Base-by-base conservation (phyloP, 805 yeast genomes). In the Saccharomycopsis synnaedendra region DNA sequence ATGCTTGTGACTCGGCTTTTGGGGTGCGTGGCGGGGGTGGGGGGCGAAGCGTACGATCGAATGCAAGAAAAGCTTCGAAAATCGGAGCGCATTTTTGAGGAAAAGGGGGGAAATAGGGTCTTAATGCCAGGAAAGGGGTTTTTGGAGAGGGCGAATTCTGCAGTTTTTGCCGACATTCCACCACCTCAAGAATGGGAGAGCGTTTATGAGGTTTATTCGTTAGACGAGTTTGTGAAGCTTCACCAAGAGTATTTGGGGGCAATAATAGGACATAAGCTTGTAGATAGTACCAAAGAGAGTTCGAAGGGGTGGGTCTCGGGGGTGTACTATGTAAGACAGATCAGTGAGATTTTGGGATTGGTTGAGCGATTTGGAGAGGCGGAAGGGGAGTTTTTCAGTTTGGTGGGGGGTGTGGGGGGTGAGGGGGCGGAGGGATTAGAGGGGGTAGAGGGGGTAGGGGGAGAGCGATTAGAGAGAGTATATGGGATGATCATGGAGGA, bases 191-290 rank as follows among this genome's bases (percentile, higher is more conserved):
- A 19, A 19, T 19, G 19, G 19, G 44, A 44, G 37, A 36, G 36
- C 4, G 30, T 10, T 55, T 44, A 56, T 46, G 61, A 61, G 40
- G 66, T 64, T 11, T 64, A 64, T 41, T 70, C 75, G 8, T 60
- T 81, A 43, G 81, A 79, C 53, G 79, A 77, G 40, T 56, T 81
- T 8, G 64, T 67, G 7, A 37, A 54, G 4, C 44, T 65, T 10
- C 76, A 72, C 54, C 56, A 58, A 28, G 49, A 51, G 3, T 68
- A 61, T 55, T 49, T 69, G 45, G 48, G 54, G 9, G 52, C 59
- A 1, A 67, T 71, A 27, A 64, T 71, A 2, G 57, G 64, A 10
- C 63, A 65, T 46, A 64, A 64, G 44, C 50, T 72, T 6, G 58
- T 69, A 38, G 64, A 61, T 44, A 56, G 61, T 6, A 47, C 55